Evolutionary conservation across 2,329 filamentous ascomycete genomes (phyloP), one percentile per base, ranked within the genome.

Genomic region (Phoma herbarum): DNA sequence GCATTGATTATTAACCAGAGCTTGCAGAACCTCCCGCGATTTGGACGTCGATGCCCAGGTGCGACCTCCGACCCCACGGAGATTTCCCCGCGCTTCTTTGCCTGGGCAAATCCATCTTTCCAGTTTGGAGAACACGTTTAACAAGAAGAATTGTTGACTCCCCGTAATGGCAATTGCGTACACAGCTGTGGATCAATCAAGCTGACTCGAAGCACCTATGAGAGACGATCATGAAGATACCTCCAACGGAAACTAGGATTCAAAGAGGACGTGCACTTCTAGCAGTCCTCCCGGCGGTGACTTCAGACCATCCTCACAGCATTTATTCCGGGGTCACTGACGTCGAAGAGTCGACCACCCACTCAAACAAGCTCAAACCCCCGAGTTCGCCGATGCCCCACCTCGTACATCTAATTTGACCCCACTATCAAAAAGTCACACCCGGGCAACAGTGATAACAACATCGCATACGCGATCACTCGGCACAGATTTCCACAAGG

Each of bases 311-410:
- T 31, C 20, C 20, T 41, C 6, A 11, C 37, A 28, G 23, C 23
- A n/a, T 28, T 16, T 11, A 14, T 1, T 46, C 26, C 12, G 7
- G 3, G 22, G 10, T 4, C 12, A 1, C 2, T 9, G n/a, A 31
- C n/a, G 6, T 20, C n/a, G 14, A 41, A 25, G n/a, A 50, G 14
- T 14, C 23, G 41, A 31, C 31, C 12, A 31, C 48, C 37, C 50
- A 52, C 62, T 49, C 52, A 44, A 59, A 59, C 47, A 51, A n/a
- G 31, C 31, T 35, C 16, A 16, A 35, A 35, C 35, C 57, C 56
- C 67, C 62, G 61, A 56, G 51, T 42, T 54, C 64, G 54, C 67
- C 61, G 60, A 57, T 48, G 51, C 60, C 45, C 64, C 50, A 62
- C 60, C 52, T 53, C 44, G n/a, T 51, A 42, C 51, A 37, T 41